Percentiles rank a stretch among this genome's conserved stretches.
phyloP scores from a whole-genome alignment of 2,329 filamentous ascomycete species.

The Trichoderma gracile region DNA sequence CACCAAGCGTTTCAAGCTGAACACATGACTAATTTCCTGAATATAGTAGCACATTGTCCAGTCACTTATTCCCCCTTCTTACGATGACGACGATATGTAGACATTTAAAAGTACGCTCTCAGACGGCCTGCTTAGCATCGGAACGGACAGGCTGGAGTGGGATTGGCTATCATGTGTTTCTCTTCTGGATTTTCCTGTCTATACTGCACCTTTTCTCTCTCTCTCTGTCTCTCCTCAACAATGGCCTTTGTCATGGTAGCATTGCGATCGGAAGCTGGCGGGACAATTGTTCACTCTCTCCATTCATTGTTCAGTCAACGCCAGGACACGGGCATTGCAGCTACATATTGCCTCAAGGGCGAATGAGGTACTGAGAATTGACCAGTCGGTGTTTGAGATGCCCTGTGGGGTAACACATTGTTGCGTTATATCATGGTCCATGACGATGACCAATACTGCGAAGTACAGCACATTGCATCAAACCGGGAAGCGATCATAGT shows the following conservation, averaged over 20 bases:
- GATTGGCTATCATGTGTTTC: conserved; percentile 1
- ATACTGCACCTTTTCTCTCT: not conserved
- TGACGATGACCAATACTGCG: not conserved
- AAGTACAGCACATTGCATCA: not conserved
- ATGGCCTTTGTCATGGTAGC: conserved; percentile 8
- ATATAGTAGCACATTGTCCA: not conserved
- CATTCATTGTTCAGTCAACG: conserved; percentile 21
- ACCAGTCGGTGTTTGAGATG: conserved; percentile 9
- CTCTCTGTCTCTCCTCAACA: not conserved
- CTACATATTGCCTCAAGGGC: conserved; percentile 12
- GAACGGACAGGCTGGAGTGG: conserved; percentile 19
- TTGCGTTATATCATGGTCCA: not conserved
- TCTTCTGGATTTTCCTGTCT: conserved; percentile 1
- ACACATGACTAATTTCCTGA: not conserved
- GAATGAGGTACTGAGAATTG: conserved; percentile 12
- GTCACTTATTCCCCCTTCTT: not conserved
- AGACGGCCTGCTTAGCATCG: conserved; percentile 16
- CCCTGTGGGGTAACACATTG: not conserved
- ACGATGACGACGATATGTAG: conserved; percentile 8
- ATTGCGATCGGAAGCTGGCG: conserved; percentile 23
- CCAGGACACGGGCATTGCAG: conserved; percentile 14
- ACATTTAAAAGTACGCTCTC: not conserved
- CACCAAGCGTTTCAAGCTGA: not conserved
- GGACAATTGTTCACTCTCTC: not conserved
- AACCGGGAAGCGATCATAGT: not conserved